A percentile compares a stretch with the other conserved stretches of the same genome.
Evolutionary conservation across 2,329 filamentous ascomycete genomes (phyloP).

Genomic region (Rutstroemia sydowiana): DNA sequence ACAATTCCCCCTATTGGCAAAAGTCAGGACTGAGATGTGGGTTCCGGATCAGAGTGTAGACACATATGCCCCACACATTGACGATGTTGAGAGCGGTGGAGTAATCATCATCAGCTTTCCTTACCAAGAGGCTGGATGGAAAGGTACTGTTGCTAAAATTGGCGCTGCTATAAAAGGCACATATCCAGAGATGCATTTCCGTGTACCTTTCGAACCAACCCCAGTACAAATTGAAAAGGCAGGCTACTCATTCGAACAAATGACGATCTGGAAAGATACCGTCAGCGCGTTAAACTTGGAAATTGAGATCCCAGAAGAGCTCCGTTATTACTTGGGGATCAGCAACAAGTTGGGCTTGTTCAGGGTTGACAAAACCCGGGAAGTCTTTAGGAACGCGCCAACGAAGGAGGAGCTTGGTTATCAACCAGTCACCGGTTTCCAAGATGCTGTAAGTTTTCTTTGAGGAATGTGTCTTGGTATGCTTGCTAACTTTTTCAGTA

Average conservation of each 20-base stretch:
- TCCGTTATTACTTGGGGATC: slow-evolving; percentile 59
- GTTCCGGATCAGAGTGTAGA: slow-evolving; percentile 54
- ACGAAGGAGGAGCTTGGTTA: slow-evolving; percentile 51
- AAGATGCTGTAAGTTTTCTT: slow-evolving; percentile 52
- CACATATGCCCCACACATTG: slow-evolving; percentile 40
- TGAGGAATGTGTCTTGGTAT: neutral
- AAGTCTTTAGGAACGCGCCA: slow-evolving; percentile 55
- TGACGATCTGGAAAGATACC: slow-evolving; percentile 59
- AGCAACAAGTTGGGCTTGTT: slow-evolving; percentile 61
- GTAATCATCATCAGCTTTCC: slow-evolving; percentile 64
- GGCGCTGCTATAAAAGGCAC: slow-evolving; percentile 45
- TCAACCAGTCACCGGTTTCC: slow-evolving; percentile 59
- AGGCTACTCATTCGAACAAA: slow-evolving; percentile 51
- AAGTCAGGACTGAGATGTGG: slow-evolving; percentile 62
- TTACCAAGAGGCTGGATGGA: slow-evolving; percentile 43
- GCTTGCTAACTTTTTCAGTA: slow-evolving; percentile 42
- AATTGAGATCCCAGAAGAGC: slow-evolving; percentile 51
- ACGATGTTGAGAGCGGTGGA: slow-evolving; percentile 45
- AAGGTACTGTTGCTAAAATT: slow-evolving; percentile 38
- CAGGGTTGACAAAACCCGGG: slow-evolving; percentile 53
- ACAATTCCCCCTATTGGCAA: slow-evolving; percentile 62
- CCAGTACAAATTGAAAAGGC: slow-evolving; percentile 48
- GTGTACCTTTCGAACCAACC: slow-evolving; percentile 58
- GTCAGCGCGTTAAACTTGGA: slow-evolving; percentile 49
- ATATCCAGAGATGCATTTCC: slow-evolving; percentile 54